Percentiles rank a stretch among this genome's conserved stretches.
Conservation (phyloP, 371 early-diverging fungal genomes). For the Circinella minor region DNA sequence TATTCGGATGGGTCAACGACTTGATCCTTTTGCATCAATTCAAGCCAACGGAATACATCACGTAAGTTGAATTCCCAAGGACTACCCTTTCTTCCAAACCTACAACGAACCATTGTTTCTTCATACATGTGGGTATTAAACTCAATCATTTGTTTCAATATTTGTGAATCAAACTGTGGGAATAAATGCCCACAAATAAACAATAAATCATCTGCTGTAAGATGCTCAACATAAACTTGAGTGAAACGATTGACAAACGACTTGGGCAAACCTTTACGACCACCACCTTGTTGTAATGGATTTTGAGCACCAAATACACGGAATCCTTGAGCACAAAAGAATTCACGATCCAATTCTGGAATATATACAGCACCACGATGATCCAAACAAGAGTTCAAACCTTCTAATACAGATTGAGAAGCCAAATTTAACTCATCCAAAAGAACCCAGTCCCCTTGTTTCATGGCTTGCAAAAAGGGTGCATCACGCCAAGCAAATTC, state of each 20-base stretch:
- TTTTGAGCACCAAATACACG: conserved; percentile 99
- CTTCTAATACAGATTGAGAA: conserved; percentile 99
- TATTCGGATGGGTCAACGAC: conserved; percentile 70
- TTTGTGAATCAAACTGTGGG: conserved; percentile 56
- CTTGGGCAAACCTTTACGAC: conserved; percentile 98
- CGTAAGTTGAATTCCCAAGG: conserved; percentile 99
- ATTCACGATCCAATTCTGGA: conserved; percentile 90
- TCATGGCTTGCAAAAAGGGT: conserved; percentile 95
- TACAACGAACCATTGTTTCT: conserved; percentile 78
- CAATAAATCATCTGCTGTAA: conserved; percentile 77
- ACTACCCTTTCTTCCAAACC: conserved; percentile 85
- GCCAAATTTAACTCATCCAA: conserved; percentile 99
- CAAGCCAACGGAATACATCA: conserved; percentile 95
- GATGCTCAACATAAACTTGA: conserved; percentile 89
- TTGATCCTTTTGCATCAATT: conserved; percentile 66
- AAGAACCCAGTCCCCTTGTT: conserved; percentile 97
- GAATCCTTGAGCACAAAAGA: conserved; percentile 83
- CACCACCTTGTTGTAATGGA: conserved; percentile 96
- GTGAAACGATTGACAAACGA: conserved; percentile 99
- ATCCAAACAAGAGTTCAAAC: conserved; percentile 98
- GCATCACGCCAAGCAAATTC: conserved; percentile 98
- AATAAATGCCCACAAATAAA: conserved; percentile 78
- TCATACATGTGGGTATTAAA: conserved; percentile 89
- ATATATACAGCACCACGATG: conserved; percentile 97
- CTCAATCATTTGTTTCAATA: conserved; percentile 76